These are phyloP conservation scores for Populus simonii DNA, from an alignment of 345 rosid species.

Conservation along the genomic window DNA sequence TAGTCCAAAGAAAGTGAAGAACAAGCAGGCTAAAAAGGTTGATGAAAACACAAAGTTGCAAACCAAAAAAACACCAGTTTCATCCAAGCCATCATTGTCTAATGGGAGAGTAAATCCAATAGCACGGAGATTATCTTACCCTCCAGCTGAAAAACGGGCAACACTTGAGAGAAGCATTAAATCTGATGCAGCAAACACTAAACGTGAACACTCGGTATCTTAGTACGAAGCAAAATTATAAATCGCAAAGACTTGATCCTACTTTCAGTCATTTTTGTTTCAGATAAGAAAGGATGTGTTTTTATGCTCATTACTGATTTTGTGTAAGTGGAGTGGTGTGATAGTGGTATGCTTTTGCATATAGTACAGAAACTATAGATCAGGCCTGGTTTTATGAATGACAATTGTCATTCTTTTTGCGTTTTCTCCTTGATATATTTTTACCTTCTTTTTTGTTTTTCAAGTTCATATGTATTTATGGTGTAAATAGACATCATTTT, in stretches of 20 bases:
- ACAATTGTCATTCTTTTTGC: not conserved
- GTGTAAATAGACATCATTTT: conserved; percentile 1
- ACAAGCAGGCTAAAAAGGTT: conserved; percentile 39
- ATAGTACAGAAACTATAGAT: not conserved
- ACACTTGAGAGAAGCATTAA: conserved; percentile 21
- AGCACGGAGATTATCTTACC: conserved; percentile 68
- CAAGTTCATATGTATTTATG: not conserved
- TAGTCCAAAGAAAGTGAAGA: conserved; percentile 56
- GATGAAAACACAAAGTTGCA: conserved; percentile 43
- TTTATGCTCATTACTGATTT: not conserved
- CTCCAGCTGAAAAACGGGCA: conserved; percentile 45
- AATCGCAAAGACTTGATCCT: not conserved
- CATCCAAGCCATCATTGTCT: conserved; percentile 40
- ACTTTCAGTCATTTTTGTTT: conserved; percentile 1
- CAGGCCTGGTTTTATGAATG: conserved; percentile 1
- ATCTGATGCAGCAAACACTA: conserved; percentile 23
- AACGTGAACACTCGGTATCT: conserved; percentile 20
- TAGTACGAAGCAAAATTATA: not conserved
- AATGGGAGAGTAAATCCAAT: conserved; percentile 39
- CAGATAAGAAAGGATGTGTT: not conserved
- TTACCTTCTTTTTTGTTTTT: not conserved
- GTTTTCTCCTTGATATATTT: not conserved
- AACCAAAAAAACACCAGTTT: conserved; percentile 43
- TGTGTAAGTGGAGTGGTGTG: not conserved
- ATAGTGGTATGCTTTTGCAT: not conserved